Conservation (phyloP, 2,329 filamentous ascomycete genomes). For the Capronia americana region DNA sequence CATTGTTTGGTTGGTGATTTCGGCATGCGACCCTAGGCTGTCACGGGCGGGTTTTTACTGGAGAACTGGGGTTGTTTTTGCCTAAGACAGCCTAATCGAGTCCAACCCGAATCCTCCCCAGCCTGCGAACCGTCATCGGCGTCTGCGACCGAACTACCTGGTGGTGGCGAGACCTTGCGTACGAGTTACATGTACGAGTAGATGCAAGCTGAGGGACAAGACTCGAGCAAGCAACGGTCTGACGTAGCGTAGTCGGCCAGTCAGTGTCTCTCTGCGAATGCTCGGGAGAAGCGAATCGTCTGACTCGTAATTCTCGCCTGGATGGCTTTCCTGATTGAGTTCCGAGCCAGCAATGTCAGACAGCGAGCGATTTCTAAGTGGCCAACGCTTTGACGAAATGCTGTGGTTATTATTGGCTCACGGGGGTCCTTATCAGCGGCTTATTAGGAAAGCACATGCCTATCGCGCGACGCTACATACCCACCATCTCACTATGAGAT, state of each 20-base stretch:
- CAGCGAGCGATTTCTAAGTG: conserved; percentile 14
- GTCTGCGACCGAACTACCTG: background rate
- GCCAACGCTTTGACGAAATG: conserved; percentile 10
- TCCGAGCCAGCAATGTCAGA: conserved; percentile 6
- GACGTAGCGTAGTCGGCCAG: background rate
- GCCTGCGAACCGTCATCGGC: background rate
- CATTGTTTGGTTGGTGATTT: background rate
- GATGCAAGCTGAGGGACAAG: background rate
- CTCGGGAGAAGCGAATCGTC: too few species aligned
- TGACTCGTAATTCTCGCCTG: too few species aligned
- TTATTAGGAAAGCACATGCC: conserved; percentile 14
- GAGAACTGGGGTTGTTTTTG: conserved; percentile 8
- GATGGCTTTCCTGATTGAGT: background rate
- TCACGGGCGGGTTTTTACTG: background rate
- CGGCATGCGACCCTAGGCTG: background rate
- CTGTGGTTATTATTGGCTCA: conserved; percentile 13
- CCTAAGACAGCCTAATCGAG: conserved; percentile 7
- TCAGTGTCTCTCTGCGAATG: background rate
- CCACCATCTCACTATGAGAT: conserved; percentile 7
- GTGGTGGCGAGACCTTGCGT: background rate
- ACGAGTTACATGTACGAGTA: too few species aligned
- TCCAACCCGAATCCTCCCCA: background rate
- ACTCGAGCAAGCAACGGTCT: background rate
- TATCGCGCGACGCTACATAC: conserved; percentile 1
- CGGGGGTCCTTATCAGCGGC: conserved; percentile 21